A percentile compares a stretch with the other conserved stretches of the same genome.
Evolutionary conservation across 805 yeast genomes (phyloP).

Genomic region (Scheffersomyces stipitis): DNA sequence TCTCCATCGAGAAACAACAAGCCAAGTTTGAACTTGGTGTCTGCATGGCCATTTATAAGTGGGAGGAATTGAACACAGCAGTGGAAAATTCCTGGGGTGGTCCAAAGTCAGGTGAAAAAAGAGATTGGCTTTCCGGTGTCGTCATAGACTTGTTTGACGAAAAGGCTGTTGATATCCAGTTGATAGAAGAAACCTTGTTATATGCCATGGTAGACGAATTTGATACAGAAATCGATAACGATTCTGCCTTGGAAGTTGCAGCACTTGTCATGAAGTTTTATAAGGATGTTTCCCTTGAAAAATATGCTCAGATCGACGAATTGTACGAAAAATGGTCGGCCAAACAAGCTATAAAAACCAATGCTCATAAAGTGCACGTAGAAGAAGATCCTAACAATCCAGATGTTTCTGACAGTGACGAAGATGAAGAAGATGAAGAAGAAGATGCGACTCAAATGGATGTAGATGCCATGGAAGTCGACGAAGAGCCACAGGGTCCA

Average conservation of each 20-base stretch:
- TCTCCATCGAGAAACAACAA: slow-evolving; percentile 64
- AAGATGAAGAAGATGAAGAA: slow-evolving; percentile 49
- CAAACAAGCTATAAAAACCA: slow-evolving; percentile 42
- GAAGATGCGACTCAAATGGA: slow-evolving; percentile 25
- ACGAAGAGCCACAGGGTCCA: slow-evolving; percentile 48
- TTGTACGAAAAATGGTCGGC: slow-evolving; percentile 60
- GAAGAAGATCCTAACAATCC: slow-evolving; percentile 66
- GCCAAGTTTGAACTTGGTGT: slow-evolving; percentile 91
- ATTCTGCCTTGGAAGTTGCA: slow-evolving; percentile 76
- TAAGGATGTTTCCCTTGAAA: slow-evolving; percentile 54
- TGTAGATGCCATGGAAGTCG: slow-evolving; percentile 33
- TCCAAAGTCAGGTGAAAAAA: slow-evolving; percentile 79
- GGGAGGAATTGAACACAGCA: slow-evolving; percentile 88
- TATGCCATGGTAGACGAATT: slow-evolving; percentile 96
- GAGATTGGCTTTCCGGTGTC: slow-evolving; percentile 91
- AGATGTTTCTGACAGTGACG: slow-evolving; percentile 48
- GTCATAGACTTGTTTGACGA: slow-evolving; percentile 75
- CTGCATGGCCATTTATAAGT: slow-evolving; percentile 82
- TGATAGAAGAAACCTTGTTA: slow-evolving; percentile 80
- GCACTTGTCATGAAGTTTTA: slow-evolving; percentile 63
- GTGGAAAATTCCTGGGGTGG: slow-evolving; percentile 97
- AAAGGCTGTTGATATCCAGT: slow-evolving; percentile 67
- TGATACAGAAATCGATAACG: slow-evolving; percentile 85
- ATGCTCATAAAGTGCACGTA: slow-evolving; percentile 42
- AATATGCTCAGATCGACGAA: slow-evolving; percentile 57